Conservation (phyloP, 2,329 filamentous ascomycete species). For the Malbranchea zuffiana region DNA sequence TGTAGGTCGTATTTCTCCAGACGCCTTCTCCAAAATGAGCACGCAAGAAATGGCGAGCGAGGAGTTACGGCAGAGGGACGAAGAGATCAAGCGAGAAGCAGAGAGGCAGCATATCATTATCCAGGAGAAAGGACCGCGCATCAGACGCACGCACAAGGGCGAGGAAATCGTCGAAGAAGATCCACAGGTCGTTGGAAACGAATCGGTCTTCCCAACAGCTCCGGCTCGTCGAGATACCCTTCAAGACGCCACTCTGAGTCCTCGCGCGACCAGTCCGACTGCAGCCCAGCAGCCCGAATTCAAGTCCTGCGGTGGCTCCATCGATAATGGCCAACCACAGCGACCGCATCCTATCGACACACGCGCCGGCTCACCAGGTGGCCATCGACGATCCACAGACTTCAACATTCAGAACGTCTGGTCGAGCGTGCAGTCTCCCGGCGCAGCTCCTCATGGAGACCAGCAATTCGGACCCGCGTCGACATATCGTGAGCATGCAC, state of each 20-base stretch:
- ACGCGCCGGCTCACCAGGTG: conserved; percentile 31
- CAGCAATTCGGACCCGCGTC: conserved; percentile 32
- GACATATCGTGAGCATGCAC: conserved; percentile 5
- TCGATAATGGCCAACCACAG: conserved; percentile 20
- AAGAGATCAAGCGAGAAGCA: conserved; percentile 45
- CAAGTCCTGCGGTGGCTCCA: conserved; percentile 11
- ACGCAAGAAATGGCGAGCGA: conserved; percentile 85
- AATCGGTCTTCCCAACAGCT: conserved; percentile 39
- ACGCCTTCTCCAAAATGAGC: conserved; percentile 76
- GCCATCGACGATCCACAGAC: conserved; percentile 41
- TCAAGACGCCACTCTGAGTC: conserved; percentile 18
- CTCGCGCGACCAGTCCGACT: conserved; percentile 4
- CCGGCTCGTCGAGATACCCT: conserved; percentile 34
- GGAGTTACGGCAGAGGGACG: conserved; percentile 60
- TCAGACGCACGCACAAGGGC: conserved; percentile 87
- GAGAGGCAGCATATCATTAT: conserved; percentile 64
- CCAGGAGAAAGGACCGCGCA: conserved; percentile 61
- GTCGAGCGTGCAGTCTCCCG: conserved; percentile 68
- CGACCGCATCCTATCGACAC: conserved; percentile 27
- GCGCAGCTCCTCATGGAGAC: conserved; percentile 34
- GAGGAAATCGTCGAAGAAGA: conserved; percentile 82
- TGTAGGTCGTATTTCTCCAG: conserved; percentile 57
- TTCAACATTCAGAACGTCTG: conserved; percentile 85
- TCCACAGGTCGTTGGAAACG: conserved; percentile 36
- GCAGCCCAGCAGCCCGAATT: conserved; percentile 1